Percentiles rank a stretch among this genome's conserved stretches.
phyloP scores from a whole-genome alignment of 208 protist species.

The Lotmaria passim region DNA sequence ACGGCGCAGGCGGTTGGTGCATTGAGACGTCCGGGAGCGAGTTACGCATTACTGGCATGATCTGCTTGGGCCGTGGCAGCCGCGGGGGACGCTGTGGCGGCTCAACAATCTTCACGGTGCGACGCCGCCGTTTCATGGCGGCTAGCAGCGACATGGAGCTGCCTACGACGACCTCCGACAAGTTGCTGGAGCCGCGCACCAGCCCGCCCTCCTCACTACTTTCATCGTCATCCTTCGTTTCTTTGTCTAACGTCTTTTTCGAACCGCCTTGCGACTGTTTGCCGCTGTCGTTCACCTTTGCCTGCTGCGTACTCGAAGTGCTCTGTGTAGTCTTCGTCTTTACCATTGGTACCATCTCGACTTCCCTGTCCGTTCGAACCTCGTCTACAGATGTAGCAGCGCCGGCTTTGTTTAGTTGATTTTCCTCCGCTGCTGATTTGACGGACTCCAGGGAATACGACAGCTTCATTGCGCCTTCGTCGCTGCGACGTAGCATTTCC shows the following conservation, averaged over 20 bases:
- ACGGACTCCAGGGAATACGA: too few species aligned
- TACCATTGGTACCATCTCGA: background rate
- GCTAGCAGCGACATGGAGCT: conserved; percentile 12
- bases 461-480: background rate
- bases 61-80: background rate
- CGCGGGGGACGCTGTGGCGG: background rate
- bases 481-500: background rate
- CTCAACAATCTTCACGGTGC: conserved; percentile 14
- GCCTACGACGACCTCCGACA: background rate
- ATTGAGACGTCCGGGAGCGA: too few species aligned
- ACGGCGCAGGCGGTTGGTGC: too few species aligned
- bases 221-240: background rate
- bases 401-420: background rate
- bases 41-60: too few species aligned
- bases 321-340: too few species aligned
- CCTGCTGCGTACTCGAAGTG: too few species aligned
- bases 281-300: too few species aligned
- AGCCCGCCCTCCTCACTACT: background rate
- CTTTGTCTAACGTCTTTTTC: background rate
- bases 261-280: too few species aligned
- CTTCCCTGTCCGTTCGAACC: background rate
- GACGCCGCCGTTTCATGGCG: conserved; percentile 1
- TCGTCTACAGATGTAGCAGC: background rate
- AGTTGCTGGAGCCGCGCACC: background rate
- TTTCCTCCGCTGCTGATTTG: background rate